Percentiles rank a stretch among this genome's conserved stretches.
Conservation (phyloP, 2,329 filamentous ascomycete species). For the Penicillium occitanis region DNA sequence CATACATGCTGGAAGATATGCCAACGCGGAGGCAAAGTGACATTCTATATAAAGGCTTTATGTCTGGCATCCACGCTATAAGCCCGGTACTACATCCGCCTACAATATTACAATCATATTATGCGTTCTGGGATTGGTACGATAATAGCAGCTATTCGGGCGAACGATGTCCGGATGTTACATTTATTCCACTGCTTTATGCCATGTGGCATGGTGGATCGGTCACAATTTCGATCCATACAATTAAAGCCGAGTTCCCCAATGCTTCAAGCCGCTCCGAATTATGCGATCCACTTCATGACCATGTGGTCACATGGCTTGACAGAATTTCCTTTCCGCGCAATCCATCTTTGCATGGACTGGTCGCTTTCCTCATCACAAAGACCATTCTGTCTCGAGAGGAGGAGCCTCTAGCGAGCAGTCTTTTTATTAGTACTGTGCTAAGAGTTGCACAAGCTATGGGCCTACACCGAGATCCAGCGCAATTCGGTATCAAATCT, state of each 20-base stretch:
- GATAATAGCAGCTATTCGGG: conserved; percentile 39
- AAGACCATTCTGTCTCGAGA: conserved; percentile 50
- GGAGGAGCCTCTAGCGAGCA: conserved; percentile 51
- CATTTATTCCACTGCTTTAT: conserved; percentile 47
- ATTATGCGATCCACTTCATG: conserved; percentile 41
- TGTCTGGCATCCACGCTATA: conserved; percentile 49
- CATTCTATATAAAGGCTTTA: conserved; percentile 48
- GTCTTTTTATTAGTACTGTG: conserved; percentile 49
- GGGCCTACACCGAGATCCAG: conserved; percentile 51
- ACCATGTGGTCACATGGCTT: conserved; percentile 47
- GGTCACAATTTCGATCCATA: conserved; percentile 44
- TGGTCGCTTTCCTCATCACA: conserved; percentile 50
- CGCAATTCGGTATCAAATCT: conserved; percentile 47
- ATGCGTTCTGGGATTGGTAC: conserved; percentile 50
- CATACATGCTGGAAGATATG: conserved; percentile 43
- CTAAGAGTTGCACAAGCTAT: conserved; percentile 51
- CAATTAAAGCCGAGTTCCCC: conserved; percentile 42
- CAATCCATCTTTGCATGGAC: conserved; percentile 46
- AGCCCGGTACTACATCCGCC: conserved; percentile 48
- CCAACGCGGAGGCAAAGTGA: conserved; percentile 48
- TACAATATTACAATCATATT: conserved; percentile 42
- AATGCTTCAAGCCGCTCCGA: conserved; percentile 36
- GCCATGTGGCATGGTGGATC: conserved; percentile 52
- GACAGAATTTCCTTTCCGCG: conserved; percentile 47
- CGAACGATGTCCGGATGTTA: conserved; percentile 40